A percentile compares a stretch with the other conserved stretches of the same genome.
Evolutionary conservation across 805 yeast genomes (phyloP).

Genomic region (Yamadazyma endophytica): DNA sequence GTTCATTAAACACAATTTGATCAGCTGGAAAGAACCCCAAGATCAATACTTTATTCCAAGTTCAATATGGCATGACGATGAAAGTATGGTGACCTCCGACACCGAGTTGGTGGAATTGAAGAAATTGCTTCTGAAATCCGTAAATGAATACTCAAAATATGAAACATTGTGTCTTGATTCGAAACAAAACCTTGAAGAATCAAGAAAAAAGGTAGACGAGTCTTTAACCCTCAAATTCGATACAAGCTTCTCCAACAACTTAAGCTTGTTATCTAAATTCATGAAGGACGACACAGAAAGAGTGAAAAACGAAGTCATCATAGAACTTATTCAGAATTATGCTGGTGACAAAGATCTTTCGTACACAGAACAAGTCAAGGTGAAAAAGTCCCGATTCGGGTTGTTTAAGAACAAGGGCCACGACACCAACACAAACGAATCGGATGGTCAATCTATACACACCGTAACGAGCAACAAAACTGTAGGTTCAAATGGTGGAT

Average conservation of each 20-base stretch:
- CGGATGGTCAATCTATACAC: constrained; percentile 29
- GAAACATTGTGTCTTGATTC: constrained; percentile 44
- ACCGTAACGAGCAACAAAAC: constrained; percentile 31
- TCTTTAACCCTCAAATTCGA: constrained; percentile 50
- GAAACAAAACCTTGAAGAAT: constrained; percentile 48
- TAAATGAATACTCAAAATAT: constrained; percentile 32
- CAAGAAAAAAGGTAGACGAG: constrained; percentile 29
- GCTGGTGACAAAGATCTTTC: constrained; percentile 73
- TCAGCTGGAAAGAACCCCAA: constrained; percentile 76
- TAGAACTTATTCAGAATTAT: constrained; percentile 83
- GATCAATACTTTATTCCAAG: constrained; percentile 87
- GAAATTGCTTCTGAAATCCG: constrained; percentile 41
- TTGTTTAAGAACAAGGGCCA: constrained; percentile 31
- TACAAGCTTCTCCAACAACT: constrained; percentile 48
- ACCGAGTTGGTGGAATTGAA: constrained; percentile 57
- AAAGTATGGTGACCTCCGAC: constrained; percentile 55
- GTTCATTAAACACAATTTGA: constrained; percentile 84
- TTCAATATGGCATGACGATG: constrained; percentile 97
- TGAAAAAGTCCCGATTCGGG: constrained; percentile 57
- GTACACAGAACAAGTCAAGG: constrained; percentile 46
- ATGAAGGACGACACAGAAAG: constrained; percentile 70
- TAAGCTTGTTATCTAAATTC: constrained; percentile 55
- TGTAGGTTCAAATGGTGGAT: constrained; percentile 20
- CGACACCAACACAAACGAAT: constrained; percentile 11
- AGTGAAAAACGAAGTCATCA: constrained; percentile 76